A percentile compares a stretch with the other conserved stretches of the same genome.
phyloP scores from a whole-genome alignment of 2,329 filamentous ascomycete genomes.

The Trichoderma atrobrunneum region DNA sequence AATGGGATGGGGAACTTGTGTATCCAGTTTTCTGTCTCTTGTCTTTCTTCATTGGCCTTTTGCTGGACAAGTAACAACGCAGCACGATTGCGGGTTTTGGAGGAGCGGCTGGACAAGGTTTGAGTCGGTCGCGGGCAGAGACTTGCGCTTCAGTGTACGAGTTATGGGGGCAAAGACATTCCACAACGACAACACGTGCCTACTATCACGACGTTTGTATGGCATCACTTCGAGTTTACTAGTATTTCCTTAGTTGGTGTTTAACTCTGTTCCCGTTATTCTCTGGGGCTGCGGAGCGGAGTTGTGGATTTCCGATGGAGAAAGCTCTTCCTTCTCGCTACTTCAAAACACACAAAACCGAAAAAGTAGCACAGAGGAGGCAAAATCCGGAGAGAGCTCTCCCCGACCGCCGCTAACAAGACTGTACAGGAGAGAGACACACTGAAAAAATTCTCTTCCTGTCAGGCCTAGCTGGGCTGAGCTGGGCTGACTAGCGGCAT shows the following conservation, averaged over 20 bases:
- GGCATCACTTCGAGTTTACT: not conserved
- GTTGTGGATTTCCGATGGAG: not conserved
- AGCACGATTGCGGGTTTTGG: not conserved
- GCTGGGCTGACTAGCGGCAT: constrained; percentile 18
- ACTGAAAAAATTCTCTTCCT: not conserved
- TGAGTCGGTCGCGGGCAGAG: not conserved
- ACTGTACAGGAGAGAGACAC: not conserved
- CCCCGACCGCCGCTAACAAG: not conserved
- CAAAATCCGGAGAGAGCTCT: constrained; percentile 3
- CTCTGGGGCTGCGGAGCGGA: not conserved
- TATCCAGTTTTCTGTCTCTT: not conserved
- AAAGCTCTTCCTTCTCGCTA: not conserved
- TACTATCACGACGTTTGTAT: not conserved
- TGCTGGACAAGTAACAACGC: not conserved
- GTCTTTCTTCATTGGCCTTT: not conserved
- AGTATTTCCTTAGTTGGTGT: not conserved
- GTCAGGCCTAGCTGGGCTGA: not conserved
- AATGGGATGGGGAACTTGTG: not conserved
- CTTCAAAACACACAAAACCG: not conserved
- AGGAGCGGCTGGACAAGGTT: not conserved
- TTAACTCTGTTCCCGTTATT: not conserved
- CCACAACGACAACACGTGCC: not conserved
- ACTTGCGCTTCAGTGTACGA: not conserved
- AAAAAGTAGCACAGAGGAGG: not conserved
- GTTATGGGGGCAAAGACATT: not conserved